phyloP scores from a whole-genome alignment of 2,329 filamentous ascomycete species.

The Diaporthe caulivora region DNA sequence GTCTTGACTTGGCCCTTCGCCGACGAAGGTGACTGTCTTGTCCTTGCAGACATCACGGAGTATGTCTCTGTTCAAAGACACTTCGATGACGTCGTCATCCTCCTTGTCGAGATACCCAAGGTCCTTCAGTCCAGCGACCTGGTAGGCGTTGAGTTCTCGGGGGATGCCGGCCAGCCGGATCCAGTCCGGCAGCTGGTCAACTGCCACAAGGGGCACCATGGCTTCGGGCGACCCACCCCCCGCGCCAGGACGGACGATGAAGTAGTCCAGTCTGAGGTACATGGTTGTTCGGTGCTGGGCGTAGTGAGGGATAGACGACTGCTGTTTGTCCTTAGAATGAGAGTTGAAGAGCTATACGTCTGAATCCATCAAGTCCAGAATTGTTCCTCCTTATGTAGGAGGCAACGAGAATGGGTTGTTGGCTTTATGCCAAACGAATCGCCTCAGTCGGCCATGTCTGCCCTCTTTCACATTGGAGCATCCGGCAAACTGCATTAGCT shows the following conservation, averaged over 20 bases:
- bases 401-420: background rate
- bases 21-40: conserved; percentile 1
- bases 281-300: conserved; percentile 38
- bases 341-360: background rate
- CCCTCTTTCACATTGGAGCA: background rate
- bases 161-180: conserved; percentile 58
- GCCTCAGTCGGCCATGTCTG: background rate
- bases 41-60: conserved; percentile 20
- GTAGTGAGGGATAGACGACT: background rate
- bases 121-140: conserved; percentile 54
- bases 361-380: background rate
- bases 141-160: conserved; percentile 53
- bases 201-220: conserved; percentile 66
- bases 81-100: conserved; percentile 44
- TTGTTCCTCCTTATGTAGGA: background rate
- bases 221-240: conserved; percentile 45
- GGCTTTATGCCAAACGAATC: conserved; percentile 4
- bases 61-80: conserved; percentile 42
- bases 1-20: background rate
- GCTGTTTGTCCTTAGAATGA: background rate
- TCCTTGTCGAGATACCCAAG: conserved; percentile 49
- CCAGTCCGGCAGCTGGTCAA: conserved; percentile 64
- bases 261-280: conserved; percentile 52
- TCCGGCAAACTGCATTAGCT: conserved; percentile 20
- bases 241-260: conserved; percentile 56